Percentiles rank a stretch among this genome's conserved stretches.
These are phyloP conservation scores for Clarireedia monteithiana DNA, from an alignment of 2,329 filamentous ascomycete species.

Conservation along the genomic window DNA sequence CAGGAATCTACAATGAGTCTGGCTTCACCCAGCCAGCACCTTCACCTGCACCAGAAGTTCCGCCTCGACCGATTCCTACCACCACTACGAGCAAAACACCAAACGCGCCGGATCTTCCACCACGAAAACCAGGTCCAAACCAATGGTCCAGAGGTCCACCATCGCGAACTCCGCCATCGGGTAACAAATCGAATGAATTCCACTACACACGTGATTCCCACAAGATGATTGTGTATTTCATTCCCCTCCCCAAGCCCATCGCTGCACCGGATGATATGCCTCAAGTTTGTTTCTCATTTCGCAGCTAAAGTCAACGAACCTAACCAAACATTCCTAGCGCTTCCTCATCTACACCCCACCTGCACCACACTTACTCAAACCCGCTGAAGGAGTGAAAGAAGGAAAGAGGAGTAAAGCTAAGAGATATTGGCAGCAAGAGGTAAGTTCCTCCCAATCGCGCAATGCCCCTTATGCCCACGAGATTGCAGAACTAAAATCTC, in stretches of 20 bases:
- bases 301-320: not conserved
- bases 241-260: slow-evolving; percentile 12
- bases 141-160: no score
- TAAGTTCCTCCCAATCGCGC: not conserved
- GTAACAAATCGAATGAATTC: not conserved
- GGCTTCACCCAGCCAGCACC: no score
- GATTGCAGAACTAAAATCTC: not conserved
- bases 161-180: not conserved
- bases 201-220: slow-evolving; percentile 11
- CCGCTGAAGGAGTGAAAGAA: slow-evolving; percentile 10
- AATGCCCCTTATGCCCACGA: not conserved
- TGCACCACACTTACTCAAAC: slow-evolving; percentile 10
- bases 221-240: slow-evolving; percentile 11
- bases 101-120: no score
- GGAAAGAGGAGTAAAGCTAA: slow-evolving; percentile 6
- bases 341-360: slow-evolving; percentile 13
- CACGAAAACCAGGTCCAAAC: no score
- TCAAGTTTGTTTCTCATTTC: not conserved
- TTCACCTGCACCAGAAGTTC: no score
- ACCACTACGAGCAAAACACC: no score
- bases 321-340: slow-evolving; percentile 2
- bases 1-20: no score
- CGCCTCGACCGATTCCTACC: no score
- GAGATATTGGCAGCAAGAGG: slow-evolving; percentile 12
- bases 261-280: slow-evolving; percentile 2